Percentiles rank a stretch among this genome's conserved stretches.
phyloP scores from a whole-genome alignment of 1,284 basidiomycete genomes.

The Paramarasmius palmivorus region DNA sequence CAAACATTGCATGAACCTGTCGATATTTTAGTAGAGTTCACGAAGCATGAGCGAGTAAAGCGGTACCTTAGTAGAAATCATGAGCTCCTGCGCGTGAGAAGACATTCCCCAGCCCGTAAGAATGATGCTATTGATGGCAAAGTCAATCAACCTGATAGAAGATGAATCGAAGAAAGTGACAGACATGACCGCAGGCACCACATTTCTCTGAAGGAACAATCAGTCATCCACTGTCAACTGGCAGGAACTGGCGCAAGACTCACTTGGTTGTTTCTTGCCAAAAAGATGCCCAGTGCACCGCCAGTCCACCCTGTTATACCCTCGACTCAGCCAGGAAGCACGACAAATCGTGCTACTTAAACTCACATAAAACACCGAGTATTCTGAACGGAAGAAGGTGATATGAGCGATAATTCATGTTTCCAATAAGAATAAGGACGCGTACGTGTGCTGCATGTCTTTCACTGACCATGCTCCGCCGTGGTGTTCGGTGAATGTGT shows the following conservation, averaged over 20 bases:
- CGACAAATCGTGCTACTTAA: conserved; percentile 4
- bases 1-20: conserved; percentile 84
- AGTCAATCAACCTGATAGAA: conserved; percentile 8
- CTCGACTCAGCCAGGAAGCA: conserved; percentile 8
- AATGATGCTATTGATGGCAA: conserved; percentile 57
- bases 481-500: conserved; percentile 93
- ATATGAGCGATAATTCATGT: conserved; percentile 2
- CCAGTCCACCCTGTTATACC: conserved; percentile 88
- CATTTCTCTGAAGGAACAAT: conserved; percentile 55
- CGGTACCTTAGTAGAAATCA: conserved; percentile 77
- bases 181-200: conserved; percentile 84
- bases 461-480: conserved; percentile 84
- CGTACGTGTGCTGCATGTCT: conserved; percentile 92
- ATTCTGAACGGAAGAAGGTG: conserved; percentile 32
- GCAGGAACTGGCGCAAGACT: neutral
- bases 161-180: conserved; percentile 20
- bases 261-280: conserved; percentile 78
- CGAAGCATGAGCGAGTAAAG: conserved; percentile 5
- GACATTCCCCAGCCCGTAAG: conserved; percentile 97
- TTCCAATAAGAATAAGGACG: conserved; percentile 7
- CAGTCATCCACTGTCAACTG: conserved; percentile 6
- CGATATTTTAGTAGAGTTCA: conserved; percentile 6
- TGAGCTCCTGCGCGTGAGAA: conserved; percentile 83
- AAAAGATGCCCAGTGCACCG: conserved; percentile 85
- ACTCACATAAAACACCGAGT: conserved; percentile 62